Evolutionary conservation across 495 filamentous ascomycete genomes (phyloP).

Genomic region (Talaromyces nanjingensis): DNA sequence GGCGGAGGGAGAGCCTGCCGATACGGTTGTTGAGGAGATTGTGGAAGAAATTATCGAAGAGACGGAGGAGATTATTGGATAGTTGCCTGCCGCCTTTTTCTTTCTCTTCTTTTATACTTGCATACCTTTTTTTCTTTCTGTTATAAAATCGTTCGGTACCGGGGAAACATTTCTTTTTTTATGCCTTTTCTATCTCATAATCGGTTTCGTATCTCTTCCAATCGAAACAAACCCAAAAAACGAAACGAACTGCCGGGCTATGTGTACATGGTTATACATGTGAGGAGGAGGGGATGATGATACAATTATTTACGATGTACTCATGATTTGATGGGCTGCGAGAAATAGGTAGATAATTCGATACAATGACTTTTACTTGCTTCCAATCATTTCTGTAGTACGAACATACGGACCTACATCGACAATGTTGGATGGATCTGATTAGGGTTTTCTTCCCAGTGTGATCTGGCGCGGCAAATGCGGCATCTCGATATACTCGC

Average conservation of each 20-base stretch:
- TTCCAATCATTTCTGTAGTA: too few relatives aligned
- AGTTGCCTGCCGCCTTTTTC: not conserved
- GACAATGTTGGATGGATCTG: too few relatives aligned
- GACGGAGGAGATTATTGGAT: constrained; percentile 67
- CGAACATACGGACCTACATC: too few relatives aligned
- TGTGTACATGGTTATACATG: not conserved
- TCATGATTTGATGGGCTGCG: not conserved
- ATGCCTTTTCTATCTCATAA: not conserved
- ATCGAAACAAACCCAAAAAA: not conserved
- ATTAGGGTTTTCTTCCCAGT: too few relatives aligned
- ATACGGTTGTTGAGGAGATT: constrained; percentile 74
- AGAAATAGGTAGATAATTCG: not conserved
- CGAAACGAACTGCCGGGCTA: not conserved
- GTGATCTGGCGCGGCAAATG: not conserved
- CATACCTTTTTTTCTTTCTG: not conserved
- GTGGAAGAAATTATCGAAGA: constrained; percentile 94
- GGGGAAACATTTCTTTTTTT: not conserved
- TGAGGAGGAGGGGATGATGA: not conserved
- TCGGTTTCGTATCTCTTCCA: not conserved
- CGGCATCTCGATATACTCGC: not conserved
- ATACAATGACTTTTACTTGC: not conserved
- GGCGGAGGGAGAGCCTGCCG: constrained; percentile 60
- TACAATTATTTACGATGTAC: not conserved
- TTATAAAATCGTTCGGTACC: constrained; percentile 1
- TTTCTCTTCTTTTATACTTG: not conserved